A percentile compares a stretch with the other conserved stretches of the same genome.
phyloP scores from a whole-genome alignment of 2,329 filamentous ascomycete genomes.

The Penicillium aurantiogriseum region DNA sequence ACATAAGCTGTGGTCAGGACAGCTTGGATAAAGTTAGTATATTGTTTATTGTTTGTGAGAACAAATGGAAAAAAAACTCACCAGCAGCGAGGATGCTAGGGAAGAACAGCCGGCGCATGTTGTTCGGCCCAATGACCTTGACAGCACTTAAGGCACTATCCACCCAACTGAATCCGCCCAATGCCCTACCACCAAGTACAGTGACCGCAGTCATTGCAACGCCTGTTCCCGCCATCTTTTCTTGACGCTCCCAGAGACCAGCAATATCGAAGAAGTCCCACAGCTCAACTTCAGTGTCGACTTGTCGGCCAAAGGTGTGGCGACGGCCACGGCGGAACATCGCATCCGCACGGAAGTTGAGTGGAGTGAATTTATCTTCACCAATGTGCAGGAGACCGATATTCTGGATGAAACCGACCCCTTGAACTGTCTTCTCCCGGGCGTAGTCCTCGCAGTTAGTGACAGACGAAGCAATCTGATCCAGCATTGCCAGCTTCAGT shows the following conservation, averaged over 20 bases:
- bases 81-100: conserved; percentile 76
- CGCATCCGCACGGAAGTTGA: conserved; percentile 84
- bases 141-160: conserved; percentile 80
- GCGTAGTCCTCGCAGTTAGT: conserved; percentile 79
- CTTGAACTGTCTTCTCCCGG: conserved; percentile 70
- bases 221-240: conserved; percentile 90
- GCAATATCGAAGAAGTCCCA: conserved; percentile 91
- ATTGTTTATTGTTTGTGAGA: background rate
- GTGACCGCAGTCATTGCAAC: conserved; percentile 92
- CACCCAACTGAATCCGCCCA: conserved; percentile 84
- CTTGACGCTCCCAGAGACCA: conserved; percentile 80
- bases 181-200: conserved; percentile 74
- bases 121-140: conserved; percentile 77
- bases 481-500: conserved; percentile 85
- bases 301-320: conserved; percentile 77
- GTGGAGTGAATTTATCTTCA: conserved; percentile 72
- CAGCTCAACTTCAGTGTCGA: conserved; percentile 83
- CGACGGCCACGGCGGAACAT: conserved; percentile 83
- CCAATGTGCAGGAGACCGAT: conserved; percentile 86
- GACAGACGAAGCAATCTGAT: conserved; percentile 79
- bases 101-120: conserved; percentile 74
- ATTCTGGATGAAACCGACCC: conserved; percentile 84
- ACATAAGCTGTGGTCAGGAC: conserved; percentile 75
- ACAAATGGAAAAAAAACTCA: conserved; percentile 50
- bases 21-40: conserved; percentile 53